Conservation (phyloP, 805 yeast genomes). For the Saturnispora halmiae region DNA sequence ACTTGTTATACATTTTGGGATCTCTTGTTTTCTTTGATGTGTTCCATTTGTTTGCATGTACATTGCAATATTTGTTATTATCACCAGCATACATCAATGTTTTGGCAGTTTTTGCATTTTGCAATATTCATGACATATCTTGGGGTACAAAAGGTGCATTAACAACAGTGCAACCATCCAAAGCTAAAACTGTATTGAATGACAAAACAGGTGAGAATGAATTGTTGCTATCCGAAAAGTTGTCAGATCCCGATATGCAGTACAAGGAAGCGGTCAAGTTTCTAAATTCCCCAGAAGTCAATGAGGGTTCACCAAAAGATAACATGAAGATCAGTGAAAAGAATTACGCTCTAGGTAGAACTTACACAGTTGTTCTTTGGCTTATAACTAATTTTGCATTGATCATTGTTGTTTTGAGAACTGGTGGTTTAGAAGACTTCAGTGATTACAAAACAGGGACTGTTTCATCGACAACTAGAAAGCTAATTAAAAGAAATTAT, state of each 20-base stretch:
- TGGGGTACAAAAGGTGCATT: conserved; percentile 94
- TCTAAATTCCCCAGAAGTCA: conserved; percentile 33
- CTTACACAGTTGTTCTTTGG: conserved; percentile 85
- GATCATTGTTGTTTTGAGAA: conserved; percentile 69
- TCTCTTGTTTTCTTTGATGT: conserved; percentile 79
- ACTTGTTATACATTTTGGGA: conserved; percentile 64
- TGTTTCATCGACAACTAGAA: conserved; percentile 21
- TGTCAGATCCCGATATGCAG: conserved; percentile 26
- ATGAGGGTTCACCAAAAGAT: conserved; percentile 31
- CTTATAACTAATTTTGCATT: conserved; percentile 70
- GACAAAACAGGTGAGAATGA: conserved; percentile 16
- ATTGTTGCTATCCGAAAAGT: conserved; percentile 23
- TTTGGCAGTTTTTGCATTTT: conserved; percentile 84
- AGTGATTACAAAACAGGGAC: conserved; percentile 13
- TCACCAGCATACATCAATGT: conserved; percentile 88
- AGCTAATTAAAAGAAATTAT: conserved; percentile 19
- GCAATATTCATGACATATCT: conserved; percentile 89
- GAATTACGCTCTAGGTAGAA: conserved; percentile 84
- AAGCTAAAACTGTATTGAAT: conserved; percentile 37
- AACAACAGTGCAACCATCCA: conserved; percentile 47
- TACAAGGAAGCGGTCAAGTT: conserved; percentile 21
- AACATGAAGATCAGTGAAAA: conserved; percentile 31
- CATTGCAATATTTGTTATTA: conserved; percentile 68
- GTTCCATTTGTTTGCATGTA: conserved; percentile 82
- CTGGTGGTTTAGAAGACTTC: conserved; percentile 61